A percentile compares a stretch with the other conserved stretches of the same genome.
phyloP scores from a whole-genome alignment of 257 asterid genomes.

The Eucommia ulmoides region DNA sequence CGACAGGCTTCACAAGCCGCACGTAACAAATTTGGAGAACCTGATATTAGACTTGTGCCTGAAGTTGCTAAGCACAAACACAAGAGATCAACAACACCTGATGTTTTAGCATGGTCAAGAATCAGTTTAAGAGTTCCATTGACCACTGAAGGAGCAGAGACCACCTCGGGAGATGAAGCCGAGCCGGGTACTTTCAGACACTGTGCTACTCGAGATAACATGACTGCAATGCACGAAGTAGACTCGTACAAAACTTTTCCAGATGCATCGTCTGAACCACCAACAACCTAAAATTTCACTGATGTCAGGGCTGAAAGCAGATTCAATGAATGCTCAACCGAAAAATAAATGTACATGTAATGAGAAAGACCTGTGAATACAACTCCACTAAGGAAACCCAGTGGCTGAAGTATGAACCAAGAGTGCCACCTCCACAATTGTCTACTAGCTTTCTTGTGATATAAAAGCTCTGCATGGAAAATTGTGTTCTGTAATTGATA shows the following conservation, averaged over 20 bases:
- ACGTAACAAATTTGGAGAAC: constrained; percentile 72
- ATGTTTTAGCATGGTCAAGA: constrained; percentile 61
- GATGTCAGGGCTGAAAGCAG: constrained; percentile 13
- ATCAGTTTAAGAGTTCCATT: constrained; percentile 43
- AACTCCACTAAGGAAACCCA: constrained; percentile 63
- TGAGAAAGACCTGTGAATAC: constrained; percentile 62
- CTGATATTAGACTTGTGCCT: constrained; percentile 78
- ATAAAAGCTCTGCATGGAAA: constrained; percentile 62
- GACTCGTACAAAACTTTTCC: constrained; percentile 73
- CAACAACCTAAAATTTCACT: constrained; percentile 46
- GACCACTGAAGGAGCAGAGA: constrained; percentile 28
- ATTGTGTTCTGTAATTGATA: too few species aligned
- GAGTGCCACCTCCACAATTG: constrained; percentile 36
- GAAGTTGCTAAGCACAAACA: constrained; percentile 78
- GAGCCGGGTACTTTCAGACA: constrained; percentile 51
- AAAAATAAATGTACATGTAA: constrained; percentile 6
- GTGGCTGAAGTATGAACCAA: constrained; percentile 50
- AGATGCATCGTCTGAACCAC: constrained; percentile 48
- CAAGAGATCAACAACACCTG: constrained; percentile 45
- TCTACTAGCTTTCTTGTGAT: constrained; percentile 61
- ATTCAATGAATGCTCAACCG: constrained; percentile 9
- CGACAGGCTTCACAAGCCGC: constrained; percentile 95
- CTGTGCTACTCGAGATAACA: constrained; percentile 63
- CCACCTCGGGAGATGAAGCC: constrained; percentile 31
- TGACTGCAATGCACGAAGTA: constrained; percentile 70